These are phyloP conservation scores for Lithocarpus polystachyus DNA, from an alignment of 306 rosid species.

Conservation along the genomic window DNA sequence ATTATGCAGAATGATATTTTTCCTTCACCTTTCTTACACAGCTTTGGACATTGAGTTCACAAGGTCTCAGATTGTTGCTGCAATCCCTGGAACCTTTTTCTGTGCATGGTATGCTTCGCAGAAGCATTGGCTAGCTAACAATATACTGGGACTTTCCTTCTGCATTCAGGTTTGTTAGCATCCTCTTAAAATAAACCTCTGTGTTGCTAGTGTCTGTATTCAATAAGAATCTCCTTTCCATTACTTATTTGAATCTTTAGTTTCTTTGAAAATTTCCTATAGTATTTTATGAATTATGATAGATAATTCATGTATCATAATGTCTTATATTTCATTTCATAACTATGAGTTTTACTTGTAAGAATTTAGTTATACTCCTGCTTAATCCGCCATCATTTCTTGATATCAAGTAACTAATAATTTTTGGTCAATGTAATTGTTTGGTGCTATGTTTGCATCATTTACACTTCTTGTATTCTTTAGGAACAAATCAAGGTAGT, in stretches of 20 bases:
- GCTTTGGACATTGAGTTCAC: constrained; percentile 98
- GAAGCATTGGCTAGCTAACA: constrained; percentile 99
- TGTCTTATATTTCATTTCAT: background rate
- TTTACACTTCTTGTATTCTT: background rate
- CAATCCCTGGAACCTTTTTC: constrained; percentile 90
- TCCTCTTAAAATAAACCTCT: background rate
- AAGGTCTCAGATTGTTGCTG: constrained; percentile 84
- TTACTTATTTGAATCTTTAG: background rate
- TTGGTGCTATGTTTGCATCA: background rate
- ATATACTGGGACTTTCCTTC: constrained; percentile 88
- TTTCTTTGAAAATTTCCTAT: background rate
- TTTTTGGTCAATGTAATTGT: too few species aligned
- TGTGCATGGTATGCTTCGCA: constrained; percentile 92
- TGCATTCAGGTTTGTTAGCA: constrained; percentile 83
- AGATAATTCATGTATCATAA: background rate
- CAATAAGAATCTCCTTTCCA: background rate
- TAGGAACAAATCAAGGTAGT: background rate
- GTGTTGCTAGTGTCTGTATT: background rate
- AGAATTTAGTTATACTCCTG: background rate
- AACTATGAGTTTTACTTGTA: background rate
- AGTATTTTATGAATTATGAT: background rate
- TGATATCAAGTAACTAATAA: background rate
- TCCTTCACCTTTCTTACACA: constrained; percentile 65
- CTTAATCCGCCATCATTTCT: background rate
- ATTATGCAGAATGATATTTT: constrained; percentile 63